Percentiles rank a stretch among this genome's conserved stretches.
Evolutionary conservation across 371 early-diverging fungal species (phyloP).

Genomic region (Circinella umbellata): DNA sequence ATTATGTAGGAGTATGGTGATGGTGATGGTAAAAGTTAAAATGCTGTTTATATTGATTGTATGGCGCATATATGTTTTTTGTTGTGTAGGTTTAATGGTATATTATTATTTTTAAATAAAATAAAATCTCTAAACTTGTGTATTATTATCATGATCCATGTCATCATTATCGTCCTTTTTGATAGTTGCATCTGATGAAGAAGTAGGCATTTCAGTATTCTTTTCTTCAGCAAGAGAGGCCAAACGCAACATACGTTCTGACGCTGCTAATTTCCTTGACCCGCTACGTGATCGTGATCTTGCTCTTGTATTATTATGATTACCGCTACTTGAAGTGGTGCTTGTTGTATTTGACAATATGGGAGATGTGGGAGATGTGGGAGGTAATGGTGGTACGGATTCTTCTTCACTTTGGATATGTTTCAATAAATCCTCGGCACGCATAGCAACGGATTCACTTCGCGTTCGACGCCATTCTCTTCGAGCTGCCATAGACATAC

Average conservation of each 20-base stretch:
- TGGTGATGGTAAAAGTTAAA: too few relatives aligned
- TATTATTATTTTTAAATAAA: too few relatives aligned
- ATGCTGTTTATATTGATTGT: too few relatives aligned
- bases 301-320: neutral
- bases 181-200: too few relatives aligned
- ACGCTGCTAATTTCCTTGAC: slow-evolving; percentile 39
- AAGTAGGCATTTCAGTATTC: neutral
- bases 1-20: too few relatives aligned
- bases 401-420: slow-evolving; percentile 65
- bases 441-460: slow-evolving; percentile 66
- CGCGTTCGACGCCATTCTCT: slow-evolving; percentile 55
- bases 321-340: too few relatives aligned
- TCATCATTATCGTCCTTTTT: too few relatives aligned
- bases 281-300: slow-evolving; percentile 27
- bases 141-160: too few relatives aligned
- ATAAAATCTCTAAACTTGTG: too few relatives aligned
- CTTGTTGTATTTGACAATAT: neutral
- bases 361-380: neutral
- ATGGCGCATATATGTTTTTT: too few relatives aligned
- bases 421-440: slow-evolving; percentile 73
- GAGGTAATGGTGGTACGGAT: slow-evolving; percentile 29
- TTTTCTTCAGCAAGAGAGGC: slow-evolving; percentile 45
- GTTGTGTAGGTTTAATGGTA: too few relatives aligned
- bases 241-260: slow-evolving; percentile 45
- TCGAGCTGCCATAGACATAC: slow-evolving; percentile 29